Evolutionary conservation across 805 yeast species (phyloP), one percentile per base, ranked within the genome.

Genomic region (Myxozyma lipomycoides): DNA sequence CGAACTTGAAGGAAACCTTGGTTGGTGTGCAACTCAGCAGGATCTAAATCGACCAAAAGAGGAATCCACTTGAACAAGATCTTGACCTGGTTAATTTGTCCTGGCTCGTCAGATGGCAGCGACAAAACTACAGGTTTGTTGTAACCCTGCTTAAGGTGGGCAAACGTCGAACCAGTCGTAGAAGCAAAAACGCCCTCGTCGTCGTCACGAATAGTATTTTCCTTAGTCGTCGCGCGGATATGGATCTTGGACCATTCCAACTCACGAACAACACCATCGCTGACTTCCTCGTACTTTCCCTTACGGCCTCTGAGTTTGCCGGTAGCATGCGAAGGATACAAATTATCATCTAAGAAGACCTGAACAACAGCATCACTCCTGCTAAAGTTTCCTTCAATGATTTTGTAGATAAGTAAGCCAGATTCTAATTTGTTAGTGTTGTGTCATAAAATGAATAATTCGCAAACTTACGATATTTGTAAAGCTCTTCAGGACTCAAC

Each of bases 41-140:
- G 78, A 48, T 95, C 95, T 40, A 91, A 70, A 26, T 72, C 70
- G 35, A 77, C 64, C 40, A 75, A 68, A 9, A 88, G 70, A 26
- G 98, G 98, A 63, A 88, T 77, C 86, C 88, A 91, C 55, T 87
- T 82, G 55, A 89, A 68, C 56, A 76, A 76, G 28, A 64, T 59
- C 21, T 56, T 49, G 17, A 58, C 55, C 21, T 43, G 51, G 26
- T 50, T 40, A 15, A 18, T 39, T 18, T 78, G 75, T 4, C 73
- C 71, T 25, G 76, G 73, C 17, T 54, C 57, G 17, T 75, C 66
- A 19, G 87, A 84, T 17, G 73, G 65, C 56, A 89, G 67, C 1
- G 77, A 73, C 48, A 89, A 52, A 2, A 74, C 72, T 47, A 76
- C 73, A 26, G 90, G 86, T 55, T 77, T 72, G 46, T 77, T 71